Conservation (phyloP, 192 early-diverging fungal species). For the Rhizophagus clarus region DNA sequence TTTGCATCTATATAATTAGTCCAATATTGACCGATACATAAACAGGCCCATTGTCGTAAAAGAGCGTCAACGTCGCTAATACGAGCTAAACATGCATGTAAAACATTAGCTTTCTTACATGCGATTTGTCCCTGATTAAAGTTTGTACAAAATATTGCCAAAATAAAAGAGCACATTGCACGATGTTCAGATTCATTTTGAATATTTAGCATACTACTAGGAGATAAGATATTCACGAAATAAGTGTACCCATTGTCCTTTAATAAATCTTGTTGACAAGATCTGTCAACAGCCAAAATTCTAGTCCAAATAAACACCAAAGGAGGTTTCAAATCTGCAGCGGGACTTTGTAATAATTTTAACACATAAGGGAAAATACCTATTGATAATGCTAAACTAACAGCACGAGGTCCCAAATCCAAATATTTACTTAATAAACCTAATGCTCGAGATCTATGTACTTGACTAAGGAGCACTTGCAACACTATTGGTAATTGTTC, state of each 20-base stretch:
- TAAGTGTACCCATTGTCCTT: conserved; percentile 92
- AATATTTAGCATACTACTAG: conserved; percentile 68
- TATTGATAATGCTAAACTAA: conserved; percentile 88
- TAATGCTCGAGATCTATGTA: conserved; percentile 89
- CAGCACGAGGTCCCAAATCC: conserved; percentile 91
- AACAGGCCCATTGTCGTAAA: conserved; percentile 85
- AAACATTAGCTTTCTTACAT: conserved; percentile 71
- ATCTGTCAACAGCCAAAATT: conserved; percentile 89
- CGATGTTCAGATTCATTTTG: conserved; percentile 83
- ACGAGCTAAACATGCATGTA: conserved; percentile 67
- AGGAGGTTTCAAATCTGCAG: conserved; percentile 89
- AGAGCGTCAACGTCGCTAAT: conserved; percentile 72
- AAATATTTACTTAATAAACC: conserved; percentile 90
- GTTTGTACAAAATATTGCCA: conserved; percentile 90
- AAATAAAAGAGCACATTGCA: conserved; percentile 95
- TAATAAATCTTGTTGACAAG: conserved; percentile 86
- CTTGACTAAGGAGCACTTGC: conserved; percentile 94
- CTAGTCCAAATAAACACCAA: conserved; percentile 98
- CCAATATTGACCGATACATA: conserved; percentile 88
- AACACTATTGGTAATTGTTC: conserved; percentile 95
- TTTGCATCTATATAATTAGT: conserved; percentile 75
- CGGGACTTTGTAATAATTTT: conserved; percentile 91
- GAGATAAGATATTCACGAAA: conserved; percentile 86
- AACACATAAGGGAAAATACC: conserved; percentile 98
- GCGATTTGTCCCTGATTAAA: conserved; percentile 82